Evolutionary conservation across 1,284 basidiomycete genomes (phyloP), one percentile per base, ranked within the genome.

Genomic region (Marasmius oreades): DNA sequence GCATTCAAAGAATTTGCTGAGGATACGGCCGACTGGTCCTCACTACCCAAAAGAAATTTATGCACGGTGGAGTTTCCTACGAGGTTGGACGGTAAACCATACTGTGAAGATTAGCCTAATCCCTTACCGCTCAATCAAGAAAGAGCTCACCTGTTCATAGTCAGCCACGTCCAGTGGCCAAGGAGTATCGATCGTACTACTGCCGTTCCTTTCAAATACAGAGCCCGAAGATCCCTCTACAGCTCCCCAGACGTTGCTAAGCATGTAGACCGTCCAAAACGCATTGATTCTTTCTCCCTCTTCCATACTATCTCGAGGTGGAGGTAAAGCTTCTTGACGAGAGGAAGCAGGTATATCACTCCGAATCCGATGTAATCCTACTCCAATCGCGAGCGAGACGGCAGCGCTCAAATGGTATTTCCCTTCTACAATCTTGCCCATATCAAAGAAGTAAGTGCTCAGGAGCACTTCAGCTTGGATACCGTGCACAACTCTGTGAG

Each of bases 271-370:
- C 3, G 47, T 33, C 47, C 47, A 50, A 16, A 50, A 50, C 31
- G 47, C 47, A n/a, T 50, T 50, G 47, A 50, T 33, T 16, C 47
- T 50, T 33, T 50, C 47, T 12, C 47, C 47, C 28, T 50, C 47
- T 10, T 50, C 47, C 23, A 50, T 20, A 18, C 12, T 6, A n/a
- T 50, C 47, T 14, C 24, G n/a, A 26, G 26, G 28, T 11, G 47
- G 47, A 14, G 47, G 47, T 16, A 50, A 26, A 10, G 47, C 16
- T 31, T 31, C 28, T 31, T 31, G 28, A n/a, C n/a, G n/a, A 16
- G 22, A 24, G n/a, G 23, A 18, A 6, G n/a, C n/a, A 28, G 12
- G 23, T 42, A 8, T n/a, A 6, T 2, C 39, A 33, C 47, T 50
- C 24, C 47, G 23, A 26, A 50, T 50, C 7, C 28, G 47, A n/a